These are phyloP conservation scores for Apophysomyces trapeziformis DNA, from an alignment of 371 early-diverging fungal species.

Conservation along the genomic window DNA sequence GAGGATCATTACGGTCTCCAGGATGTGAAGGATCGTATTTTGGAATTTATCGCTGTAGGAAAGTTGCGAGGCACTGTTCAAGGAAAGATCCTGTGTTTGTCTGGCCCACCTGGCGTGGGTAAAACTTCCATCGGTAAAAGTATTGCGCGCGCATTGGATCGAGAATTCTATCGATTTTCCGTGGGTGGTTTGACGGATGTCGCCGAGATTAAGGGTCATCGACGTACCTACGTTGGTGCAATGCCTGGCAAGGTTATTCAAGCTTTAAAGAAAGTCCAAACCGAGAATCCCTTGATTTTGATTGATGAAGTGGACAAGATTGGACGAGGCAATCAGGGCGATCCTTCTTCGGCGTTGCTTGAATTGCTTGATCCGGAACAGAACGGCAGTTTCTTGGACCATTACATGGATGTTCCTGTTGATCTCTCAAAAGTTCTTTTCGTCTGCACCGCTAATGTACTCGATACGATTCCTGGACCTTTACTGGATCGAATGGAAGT, in stretches of 20 bases:
- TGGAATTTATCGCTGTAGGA: conserved; percentile 98
- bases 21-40: conserved; percentile 97
- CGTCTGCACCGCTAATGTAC: conserved; percentile 96
- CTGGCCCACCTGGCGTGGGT: conserved; percentile 97
- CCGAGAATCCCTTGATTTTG: conserved; percentile 95
- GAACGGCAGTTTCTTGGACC: conserved; percentile 94
- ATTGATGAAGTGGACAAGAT: conserved; percentile 99
- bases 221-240: conserved; percentile 98
- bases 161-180: conserved; percentile 95
- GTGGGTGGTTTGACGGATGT: conserved; percentile 98
- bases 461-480: conserved; percentile 96
- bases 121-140: conserved; percentile 98
- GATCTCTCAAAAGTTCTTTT: conserved; percentile 96
- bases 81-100: conserved; percentile 95
- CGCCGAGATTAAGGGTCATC: conserved; percentile 98
- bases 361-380: conserved; percentile 98
- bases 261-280: conserved; percentile 96
- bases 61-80: conserved; percentile 93
- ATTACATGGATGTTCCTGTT: conserved; percentile 98
- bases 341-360: conserved; percentile 94
- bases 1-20: conserved; percentile 98
- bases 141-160: conserved; percentile 91
- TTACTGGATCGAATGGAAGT: conserved; percentile 98
- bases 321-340: conserved; percentile 96
- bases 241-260: conserved; percentile 99